These are phyloP conservation scores for Vaccinium darrowii DNA, from an alignment of 148 eudicot genomes.

Conservation along the genomic window DNA sequence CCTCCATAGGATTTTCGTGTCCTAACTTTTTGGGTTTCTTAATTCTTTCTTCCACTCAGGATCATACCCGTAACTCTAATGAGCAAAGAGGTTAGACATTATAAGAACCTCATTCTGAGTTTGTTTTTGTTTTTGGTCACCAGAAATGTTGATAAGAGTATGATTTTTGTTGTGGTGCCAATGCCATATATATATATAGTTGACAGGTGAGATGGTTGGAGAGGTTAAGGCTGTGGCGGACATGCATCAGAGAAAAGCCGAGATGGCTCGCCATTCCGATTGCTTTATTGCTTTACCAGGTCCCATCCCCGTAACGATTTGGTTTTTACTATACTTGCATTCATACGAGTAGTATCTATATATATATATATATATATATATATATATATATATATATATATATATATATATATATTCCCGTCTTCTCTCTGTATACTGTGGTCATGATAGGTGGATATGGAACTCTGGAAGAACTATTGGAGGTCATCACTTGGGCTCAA, in stretches of 20 bases:
- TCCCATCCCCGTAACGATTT: conserved; percentile 14
- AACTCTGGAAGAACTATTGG: conserved; percentile 68
- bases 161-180: background rate
- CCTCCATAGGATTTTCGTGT: no score
- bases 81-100: conserved; percentile 42
- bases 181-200: conserved; percentile 17
- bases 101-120: background rate
- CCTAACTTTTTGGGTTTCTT: background rate
- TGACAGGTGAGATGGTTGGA: conserved; percentile 60
- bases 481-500: conserved; percentile 76
- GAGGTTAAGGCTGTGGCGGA: conserved; percentile 54
- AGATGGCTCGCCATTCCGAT: conserved; percentile 72
- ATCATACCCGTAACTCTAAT: conserved; percentile 47
- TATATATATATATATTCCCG: no score
- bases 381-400: no score
- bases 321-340: background rate
- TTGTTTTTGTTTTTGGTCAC: background rate
- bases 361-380: no score
- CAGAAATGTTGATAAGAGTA: background rate
- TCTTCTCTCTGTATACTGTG: background rate
- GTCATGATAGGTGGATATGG: conserved; percentile 65
- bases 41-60: conserved; percentile 16
- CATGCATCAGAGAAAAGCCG: conserved; percentile 77
- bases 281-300: conserved; percentile 82
- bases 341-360: no score